These are phyloP conservation scores for Prinsepia uniflora DNA, from an alignment of 306 rosid genomes.

Conservation along the genomic window DNA sequence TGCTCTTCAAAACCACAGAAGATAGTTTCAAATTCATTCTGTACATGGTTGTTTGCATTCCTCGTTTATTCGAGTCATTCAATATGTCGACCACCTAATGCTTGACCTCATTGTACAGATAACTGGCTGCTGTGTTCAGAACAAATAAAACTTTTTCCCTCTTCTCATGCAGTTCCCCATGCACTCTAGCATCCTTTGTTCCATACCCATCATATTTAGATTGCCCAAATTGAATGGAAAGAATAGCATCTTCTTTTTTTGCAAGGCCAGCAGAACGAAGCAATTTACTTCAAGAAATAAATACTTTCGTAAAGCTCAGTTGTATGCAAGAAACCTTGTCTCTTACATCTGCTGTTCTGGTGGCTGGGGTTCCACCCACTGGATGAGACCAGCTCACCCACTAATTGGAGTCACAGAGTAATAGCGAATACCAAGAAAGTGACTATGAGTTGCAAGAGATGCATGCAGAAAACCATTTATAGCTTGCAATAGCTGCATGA, in stretches of 20 bases:
- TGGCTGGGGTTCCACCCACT: no score
- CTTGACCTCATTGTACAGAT: slow-evolving; percentile 57
- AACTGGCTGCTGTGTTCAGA: slow-evolving; percentile 53
- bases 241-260: slow-evolving; percentile 46
- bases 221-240: slow-evolving; percentile 41
- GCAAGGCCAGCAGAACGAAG: slow-evolving; percentile 50
- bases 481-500: slow-evolving; percentile 94
- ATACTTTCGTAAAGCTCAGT: no score
- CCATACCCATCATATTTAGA: slow-evolving; percentile 49
- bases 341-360: no score
- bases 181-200: slow-evolving; percentile 37
- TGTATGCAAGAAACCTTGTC: no score
- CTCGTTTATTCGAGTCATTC: slow-evolving; percentile 41
- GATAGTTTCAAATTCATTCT: slow-evolving; percentile 51
- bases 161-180: slow-evolving; percentile 53
- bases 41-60: slow-evolving; percentile 36
- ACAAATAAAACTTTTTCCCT: slow-evolving; percentile 47
- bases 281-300: no score
- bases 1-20: slow-evolving; percentile 72
- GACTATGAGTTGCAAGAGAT: slow-evolving; percentile 67
- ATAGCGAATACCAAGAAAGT: slow-evolving; percentile 72
- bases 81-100: slow-evolving; percentile 42
- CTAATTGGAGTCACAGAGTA: slow-evolving; percentile 98
- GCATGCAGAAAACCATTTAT: slow-evolving; percentile 79
- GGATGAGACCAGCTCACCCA: slow-evolving; percentile 93